Base-by-base conservation (phyloP, 192 early-diverging fungal species). In the Helicostylum pulchrum region DNA sequence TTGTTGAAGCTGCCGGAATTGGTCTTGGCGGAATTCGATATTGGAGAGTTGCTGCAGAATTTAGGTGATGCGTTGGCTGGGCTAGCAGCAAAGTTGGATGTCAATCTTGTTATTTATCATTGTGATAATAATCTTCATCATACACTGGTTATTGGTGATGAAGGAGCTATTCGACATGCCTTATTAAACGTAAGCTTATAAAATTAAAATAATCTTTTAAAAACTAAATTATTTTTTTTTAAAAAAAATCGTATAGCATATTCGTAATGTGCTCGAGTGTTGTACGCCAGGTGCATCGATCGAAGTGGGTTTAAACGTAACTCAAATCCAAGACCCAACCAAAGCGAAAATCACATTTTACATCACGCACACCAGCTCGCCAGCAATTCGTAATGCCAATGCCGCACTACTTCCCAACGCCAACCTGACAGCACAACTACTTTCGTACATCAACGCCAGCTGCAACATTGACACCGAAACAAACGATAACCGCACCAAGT, bases 11-110 rank as follows among this genome's bases (percentile, higher is more conserved):
- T 74, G 61, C 32, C 58, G 30, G 63, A 9, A 26, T 53, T 45
- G 17, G 21, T 65, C 7, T 46, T 47, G 9, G 44, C 14, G 6
- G 67, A 74, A 19, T 86, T 86, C 70, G 84, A 86, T 61, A 78
- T 84, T 36, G 84, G 82, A 17, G 80, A 83, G 30, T 57, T 84
- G 57, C 58, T 84, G 0, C 82, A 86, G 66, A 74, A 70, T 48
- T 65, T 86, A 4, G 84, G 80, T 15, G 84, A 86, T 70, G 71
- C 79, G n/a, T 62, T 84, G 43, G 79, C 84, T 20, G 84, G 82
- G 42, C 62, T 76, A n/a, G 80, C 82, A 7, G 69, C 78, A 14
- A 55, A 76, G 14, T 67, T 82, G 20, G 75, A 77, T 10, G 79
- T 86, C 23, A 78, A 84, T 45, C 67, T 86, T 30, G 80, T 84